These are phyloP conservation scores for Hebeloma cylindrosporum DNA, from an alignment of 768 basidiomycete genomes.

Conservation along the genomic window DNA sequence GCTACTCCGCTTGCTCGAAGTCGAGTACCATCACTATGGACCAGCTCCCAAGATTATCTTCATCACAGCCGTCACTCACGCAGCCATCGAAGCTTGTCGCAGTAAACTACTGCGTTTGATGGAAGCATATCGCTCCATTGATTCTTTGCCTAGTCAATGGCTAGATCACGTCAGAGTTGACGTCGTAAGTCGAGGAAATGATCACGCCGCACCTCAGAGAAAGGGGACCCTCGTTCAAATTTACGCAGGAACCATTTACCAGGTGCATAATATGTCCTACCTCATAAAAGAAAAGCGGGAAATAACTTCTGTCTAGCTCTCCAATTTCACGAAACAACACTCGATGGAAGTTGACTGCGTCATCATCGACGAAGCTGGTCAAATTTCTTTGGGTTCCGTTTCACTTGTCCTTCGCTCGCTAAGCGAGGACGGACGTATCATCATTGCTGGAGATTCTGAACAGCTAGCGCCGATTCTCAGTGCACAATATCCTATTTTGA, in stretches of 20 bases:
- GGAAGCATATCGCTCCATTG: constrained; percentile 36
- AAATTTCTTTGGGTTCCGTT: constrained; percentile 46
- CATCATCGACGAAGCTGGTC: constrained; percentile 52
- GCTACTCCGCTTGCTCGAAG: constrained; percentile 45
- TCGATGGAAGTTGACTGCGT: constrained; percentile 42
- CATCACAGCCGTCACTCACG: constrained; percentile 53
- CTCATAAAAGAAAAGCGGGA: not conserved
- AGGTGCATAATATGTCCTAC: constrained; percentile 26
- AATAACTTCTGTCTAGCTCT: constrained; percentile 32
- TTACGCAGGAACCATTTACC: constrained; percentile 50
- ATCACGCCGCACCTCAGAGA: constrained; percentile 37
- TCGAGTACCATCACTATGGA: constrained; percentile 32
- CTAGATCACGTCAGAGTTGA: constrained; percentile 42
- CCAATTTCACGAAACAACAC: constrained; percentile 44
- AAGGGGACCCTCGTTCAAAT: constrained; percentile 30
- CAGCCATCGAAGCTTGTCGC: constrained; percentile 50
- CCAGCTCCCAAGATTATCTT: constrained; percentile 39
- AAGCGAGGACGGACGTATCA: constrained; percentile 36
- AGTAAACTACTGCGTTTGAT: constrained; percentile 41
- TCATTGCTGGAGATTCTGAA: constrained; percentile 53
- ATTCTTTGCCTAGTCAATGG: constrained; percentile 40
- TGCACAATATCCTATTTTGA: constrained; percentile 44
- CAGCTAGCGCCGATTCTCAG: constrained; percentile 51
- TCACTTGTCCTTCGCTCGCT: constrained; percentile 47
- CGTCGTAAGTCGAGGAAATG: constrained; percentile 40